These are phyloP conservation scores for Amanita polypyramis DNA, from an alignment of 768 basidiomycete genomes.

Conservation along the genomic window DNA sequence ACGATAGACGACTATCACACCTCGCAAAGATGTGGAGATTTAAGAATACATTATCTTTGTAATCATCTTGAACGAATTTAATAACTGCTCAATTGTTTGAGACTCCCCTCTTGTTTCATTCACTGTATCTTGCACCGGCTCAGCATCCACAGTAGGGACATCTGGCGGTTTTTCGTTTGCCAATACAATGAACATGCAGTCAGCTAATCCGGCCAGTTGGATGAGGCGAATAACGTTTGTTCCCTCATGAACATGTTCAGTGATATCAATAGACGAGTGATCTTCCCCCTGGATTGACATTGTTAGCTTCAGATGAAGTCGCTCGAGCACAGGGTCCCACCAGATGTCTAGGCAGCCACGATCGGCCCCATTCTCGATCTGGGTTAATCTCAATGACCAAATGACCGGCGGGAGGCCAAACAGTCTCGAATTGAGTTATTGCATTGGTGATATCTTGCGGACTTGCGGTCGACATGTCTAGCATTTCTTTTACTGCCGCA, in stretches of 20 bases:
- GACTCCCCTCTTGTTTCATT: not conserved
- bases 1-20: not conserved
- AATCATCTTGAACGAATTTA: not conserved
- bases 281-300: slow-evolving; percentile 15
- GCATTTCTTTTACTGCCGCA: slow-evolving; percentile 12
- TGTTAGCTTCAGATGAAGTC: not conserved
- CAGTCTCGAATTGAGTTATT: slow-evolving; percentile 15
- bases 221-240: slow-evolving; percentile 39
- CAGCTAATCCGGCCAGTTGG: slow-evolving; percentile 31
- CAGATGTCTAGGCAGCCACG: slow-evolving; percentile 33
- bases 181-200: slow-evolving; percentile 33
- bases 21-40: not conserved
- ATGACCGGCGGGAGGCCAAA: slow-evolving; percentile 37
- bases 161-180: slow-evolving; percentile 14
- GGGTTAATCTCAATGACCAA: slow-evolving; percentile 37
- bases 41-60: slow-evolving; percentile 3
- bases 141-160: not conserved
- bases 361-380: slow-evolving; percentile 19
- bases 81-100: not conserved
- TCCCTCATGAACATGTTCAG: slow-evolving; percentile 29
- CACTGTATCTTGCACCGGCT: not conserved
- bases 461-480: slow-evolving; percentile 10
- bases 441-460: slow-evolving; percentile 16
- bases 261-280: slow-evolving; percentile 27
- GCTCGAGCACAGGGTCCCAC: slow-evolving; percentile 15